A percentile compares a stretch with the other conserved stretches of the same genome.
Evolutionary conservation across 1,284 basidiomycete species (phyloP).

Genomic region (Apiotrichum gamsii): DNA sequence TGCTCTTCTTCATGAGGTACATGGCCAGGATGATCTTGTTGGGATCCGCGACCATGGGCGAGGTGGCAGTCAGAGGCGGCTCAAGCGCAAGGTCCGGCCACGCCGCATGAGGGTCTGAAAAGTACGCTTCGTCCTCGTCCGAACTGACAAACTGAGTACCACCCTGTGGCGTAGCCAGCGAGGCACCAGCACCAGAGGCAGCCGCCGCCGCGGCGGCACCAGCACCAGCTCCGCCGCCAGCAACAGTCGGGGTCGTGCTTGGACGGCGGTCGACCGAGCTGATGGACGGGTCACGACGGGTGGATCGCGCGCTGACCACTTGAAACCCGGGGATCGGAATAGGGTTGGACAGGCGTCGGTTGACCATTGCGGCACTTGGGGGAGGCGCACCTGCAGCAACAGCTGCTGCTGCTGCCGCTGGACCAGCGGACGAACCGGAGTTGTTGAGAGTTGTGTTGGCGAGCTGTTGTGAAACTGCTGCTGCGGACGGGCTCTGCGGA

Average conservation of each 20-base stretch:
- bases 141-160: constrained; percentile 17
- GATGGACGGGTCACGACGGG: neutral
- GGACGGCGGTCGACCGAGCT: neutral
- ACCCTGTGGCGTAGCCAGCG: constrained; percentile 8
- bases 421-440: constrained; percentile 1
- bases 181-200: no score
- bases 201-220: no score
- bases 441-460: constrained; percentile 1
- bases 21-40: constrained; percentile 76
- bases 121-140: constrained; percentile 32
- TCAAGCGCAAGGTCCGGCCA: constrained; percentile 6
- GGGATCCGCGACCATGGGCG: constrained; percentile 48
- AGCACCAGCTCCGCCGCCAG: neutral
- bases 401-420: no score
- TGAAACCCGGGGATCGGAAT: constrained; percentile 14
- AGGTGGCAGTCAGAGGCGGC: neutral
- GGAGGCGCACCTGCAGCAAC: no score
- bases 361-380: no score
- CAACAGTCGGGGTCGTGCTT: neutral
- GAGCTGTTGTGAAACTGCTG: neutral
- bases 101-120: constrained; percentile 25
- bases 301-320: no score
- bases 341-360: constrained; percentile 3
- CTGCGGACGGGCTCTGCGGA: neutral
- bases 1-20: constrained; percentile 82